Conservation (phyloP, 2,329 filamentous ascomycete genomes). For the Cytospora mali region DNA sequence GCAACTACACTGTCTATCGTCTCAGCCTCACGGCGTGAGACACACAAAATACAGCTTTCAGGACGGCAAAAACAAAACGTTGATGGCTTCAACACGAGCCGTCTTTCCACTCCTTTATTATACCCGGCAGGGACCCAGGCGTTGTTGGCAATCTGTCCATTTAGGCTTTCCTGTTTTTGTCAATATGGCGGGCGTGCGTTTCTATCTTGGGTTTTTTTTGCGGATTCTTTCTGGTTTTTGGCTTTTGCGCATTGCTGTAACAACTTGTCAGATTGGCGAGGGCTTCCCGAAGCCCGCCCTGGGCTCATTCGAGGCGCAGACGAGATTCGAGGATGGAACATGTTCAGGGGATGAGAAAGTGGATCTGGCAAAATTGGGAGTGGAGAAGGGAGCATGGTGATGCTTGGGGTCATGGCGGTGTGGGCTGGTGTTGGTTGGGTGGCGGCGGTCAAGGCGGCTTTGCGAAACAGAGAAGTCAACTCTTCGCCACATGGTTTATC, state of each 20-base stretch:
- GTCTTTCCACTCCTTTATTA: constrained; percentile 26
- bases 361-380: constrained; percentile 27
- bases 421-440: constrained; percentile 13
- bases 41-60: constrained; percentile 10
- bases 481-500: neutral
- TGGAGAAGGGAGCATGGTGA: constrained; percentile 23
- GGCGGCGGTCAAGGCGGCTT: constrained; percentile 25
- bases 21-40: neutral
- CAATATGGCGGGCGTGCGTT: constrained; percentile 24
- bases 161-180: constrained; percentile 16
- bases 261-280: constrained; percentile 13
- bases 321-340: constrained; percentile 22
- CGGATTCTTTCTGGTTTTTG: constrained; percentile 13
- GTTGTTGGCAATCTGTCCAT: constrained; percentile 26
- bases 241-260: constrained; percentile 17
- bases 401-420: constrained; percentile 23
- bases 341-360: constrained; percentile 25
- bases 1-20: constrained; percentile 13
- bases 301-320: constrained; percentile 21
- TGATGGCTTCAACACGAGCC: constrained; percentile 23
- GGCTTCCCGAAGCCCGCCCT: constrained; percentile 16
- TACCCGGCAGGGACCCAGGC: constrained; percentile 20
- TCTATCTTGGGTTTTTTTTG: constrained; percentile 12
- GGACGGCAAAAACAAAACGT: constrained; percentile 2
- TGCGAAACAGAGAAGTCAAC: constrained; percentile 3